Conservation (phyloP, 495 filamentous ascomycete genomes). For the Tuber indicum region DNA sequence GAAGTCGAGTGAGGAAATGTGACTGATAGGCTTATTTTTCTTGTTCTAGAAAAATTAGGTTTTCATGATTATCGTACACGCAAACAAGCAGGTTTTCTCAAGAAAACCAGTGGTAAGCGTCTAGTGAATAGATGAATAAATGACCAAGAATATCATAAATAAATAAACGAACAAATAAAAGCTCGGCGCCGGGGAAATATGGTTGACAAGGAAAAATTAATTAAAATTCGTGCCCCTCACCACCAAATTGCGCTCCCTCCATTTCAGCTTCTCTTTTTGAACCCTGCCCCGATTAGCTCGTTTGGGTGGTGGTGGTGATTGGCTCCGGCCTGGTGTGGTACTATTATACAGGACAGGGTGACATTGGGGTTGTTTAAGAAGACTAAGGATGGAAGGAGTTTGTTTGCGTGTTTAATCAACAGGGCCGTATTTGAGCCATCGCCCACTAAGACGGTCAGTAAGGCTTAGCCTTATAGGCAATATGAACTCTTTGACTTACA, state of each 20-base stretch:
- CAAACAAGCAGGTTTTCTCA: not conserved
- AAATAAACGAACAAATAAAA: not conserved
- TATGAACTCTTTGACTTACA: slow-evolving; percentile 10
- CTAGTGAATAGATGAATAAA: not conserved
- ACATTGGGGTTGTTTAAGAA: slow-evolving; percentile 5
- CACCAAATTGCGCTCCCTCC: slow-evolving; percentile 17
- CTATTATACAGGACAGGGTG: slow-evolving; percentile 4
- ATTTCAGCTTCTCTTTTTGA: not conserved
- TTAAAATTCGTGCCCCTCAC: slow-evolving; percentile 25
- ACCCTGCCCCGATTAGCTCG: not conserved
- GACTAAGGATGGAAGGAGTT: slow-evolving; percentile 6
- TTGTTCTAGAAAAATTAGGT: not conserved
- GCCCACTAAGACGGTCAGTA: slow-evolving; percentile 6
- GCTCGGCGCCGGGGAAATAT: not conserved
- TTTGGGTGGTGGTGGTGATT: slow-evolving; percentile 17
- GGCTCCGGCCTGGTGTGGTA: slow-evolving; percentile 15
- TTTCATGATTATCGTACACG: not conserved
- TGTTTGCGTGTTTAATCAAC: slow-evolving; percentile 25
- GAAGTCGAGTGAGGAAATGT: not conserved
- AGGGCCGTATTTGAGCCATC: slow-evolving; percentile 34
- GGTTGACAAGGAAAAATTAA: slow-evolving; percentile 19
- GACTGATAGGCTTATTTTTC: not conserved
- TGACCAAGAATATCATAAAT: not conserved
- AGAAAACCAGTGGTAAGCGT: not conserved
- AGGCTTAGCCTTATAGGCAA: not conserved